Conservation (phyloP, 2,329 filamentous ascomycete genomes). For the Colletotrichum camelliae region DNA sequence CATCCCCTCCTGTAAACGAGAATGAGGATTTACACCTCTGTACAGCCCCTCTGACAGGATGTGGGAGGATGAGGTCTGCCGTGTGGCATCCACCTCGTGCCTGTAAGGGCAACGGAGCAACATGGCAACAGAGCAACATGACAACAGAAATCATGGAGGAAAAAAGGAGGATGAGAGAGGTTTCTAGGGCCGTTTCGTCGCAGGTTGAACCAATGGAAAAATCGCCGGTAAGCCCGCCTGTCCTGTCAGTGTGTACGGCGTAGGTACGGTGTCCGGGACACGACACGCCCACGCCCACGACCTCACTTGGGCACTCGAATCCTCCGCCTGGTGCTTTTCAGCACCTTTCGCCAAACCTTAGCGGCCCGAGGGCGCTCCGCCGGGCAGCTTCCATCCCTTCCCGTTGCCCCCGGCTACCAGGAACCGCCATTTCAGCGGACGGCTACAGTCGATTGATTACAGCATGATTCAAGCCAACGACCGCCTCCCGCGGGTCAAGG, state of each 20-base stretch:
- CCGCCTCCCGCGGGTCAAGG: background rate
- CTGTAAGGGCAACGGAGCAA: background rate
- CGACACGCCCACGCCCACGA: background rate
- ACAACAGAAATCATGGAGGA: background rate
- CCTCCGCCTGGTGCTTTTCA: background rate
- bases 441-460: background rate
- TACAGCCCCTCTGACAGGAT: background rate
- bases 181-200: background rate
- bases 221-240: background rate
- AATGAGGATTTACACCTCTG: background rate
- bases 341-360: background rate
- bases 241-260: background rate
- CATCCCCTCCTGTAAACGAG: background rate
- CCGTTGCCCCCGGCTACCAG: background rate
- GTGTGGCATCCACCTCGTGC: background rate
- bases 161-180: background rate
- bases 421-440: background rate
- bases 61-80: background rate
- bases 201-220: conserved; percentile 5
- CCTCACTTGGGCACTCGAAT: background rate
- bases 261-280: background rate
- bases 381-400: background rate
- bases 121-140: background rate
- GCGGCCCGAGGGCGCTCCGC: conserved; percentile 4
- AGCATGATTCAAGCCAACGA: background rate